A percentile compares a stretch with the other conserved stretches of the same genome.
Evolutionary conservation across 2,329 filamentous ascomycete species (phyloP).

Genomic region (Colletotrichum sidae): DNA sequence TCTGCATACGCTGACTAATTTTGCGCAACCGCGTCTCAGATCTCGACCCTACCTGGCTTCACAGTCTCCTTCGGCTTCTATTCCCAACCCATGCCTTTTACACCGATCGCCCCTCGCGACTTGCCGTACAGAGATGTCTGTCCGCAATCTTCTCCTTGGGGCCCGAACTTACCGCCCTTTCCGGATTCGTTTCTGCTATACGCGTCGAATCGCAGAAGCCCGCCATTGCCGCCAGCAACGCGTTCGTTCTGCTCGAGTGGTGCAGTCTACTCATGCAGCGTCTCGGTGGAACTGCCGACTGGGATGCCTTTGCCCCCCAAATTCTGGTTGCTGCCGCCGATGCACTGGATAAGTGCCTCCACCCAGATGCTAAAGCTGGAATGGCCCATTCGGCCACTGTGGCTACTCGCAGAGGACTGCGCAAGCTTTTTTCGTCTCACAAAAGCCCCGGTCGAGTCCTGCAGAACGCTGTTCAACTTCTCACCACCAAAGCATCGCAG

Average conservation of each 20-base stretch:
- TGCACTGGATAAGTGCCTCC: conserved; percentile 81
- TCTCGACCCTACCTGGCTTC: conserved; percentile 60
- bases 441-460: conserved; percentile 71
- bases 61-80: conserved; percentile 75
- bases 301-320: conserved; percentile 73
- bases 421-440: conserved; percentile 74
- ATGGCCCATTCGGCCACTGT: conserved; percentile 80
- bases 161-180: conserved; percentile 68
- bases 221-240: conserved; percentile 81
- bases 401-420: conserved; percentile 82
- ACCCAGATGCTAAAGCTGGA: conserved; percentile 70
- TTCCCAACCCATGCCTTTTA: conserved; percentile 92
- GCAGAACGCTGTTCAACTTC: conserved; percentile 69
- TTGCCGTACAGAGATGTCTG: conserved; percentile 86
- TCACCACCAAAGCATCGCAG: conserved; percentile 76
- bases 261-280: conserved; percentile 82
- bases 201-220: conserved; percentile 80
- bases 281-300: conserved; percentile 70
- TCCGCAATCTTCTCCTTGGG: conserved; percentile 70
- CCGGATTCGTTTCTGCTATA: conserved; percentile 74
- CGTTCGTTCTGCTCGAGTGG: conserved; percentile 94
- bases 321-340: conserved; percentile 77
- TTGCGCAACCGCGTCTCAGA: conserved; percentile 46
- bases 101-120: conserved; percentile 84
- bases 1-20: conserved; percentile 23